Evolutionary conservation across 1,284 basidiomycete species (phyloP), one percentile per base, ranked within the genome.

Genomic region (Sparassis latifolia): DNA sequence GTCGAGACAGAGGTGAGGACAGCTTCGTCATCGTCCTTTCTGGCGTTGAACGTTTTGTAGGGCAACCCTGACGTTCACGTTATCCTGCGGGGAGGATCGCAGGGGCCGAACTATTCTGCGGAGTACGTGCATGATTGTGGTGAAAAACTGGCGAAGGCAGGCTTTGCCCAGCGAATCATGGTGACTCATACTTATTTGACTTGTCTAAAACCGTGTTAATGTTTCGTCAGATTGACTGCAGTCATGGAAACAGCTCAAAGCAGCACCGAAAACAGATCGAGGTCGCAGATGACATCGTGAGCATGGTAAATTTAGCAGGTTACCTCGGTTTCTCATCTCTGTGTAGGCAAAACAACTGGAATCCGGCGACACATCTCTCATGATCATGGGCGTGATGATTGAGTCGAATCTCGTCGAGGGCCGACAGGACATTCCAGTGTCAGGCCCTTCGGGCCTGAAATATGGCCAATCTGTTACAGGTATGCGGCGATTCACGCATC

Each of bases 361-460:
- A 55, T 78, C 76, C 2, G 73, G 75, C 37, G 84, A 91, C 49
- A 92, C 90, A 0, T 76, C 82, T 1, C 65, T 76, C 28, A 79
- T 82, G 64, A 92, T 99, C 66, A 88, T 97, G 79, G 96, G 96
- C 52, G 93, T 97, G 54, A 99, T 99, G 97, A 79, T 98, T 55
- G 97, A 99, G 70, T 92, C 88, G 45, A 96, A 99, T 69, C 77
- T 98, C 52, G 80, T 90, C 44, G 95, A 93, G 64, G 89, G 89
- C 31, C 82, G 89, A 39, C 94, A 97, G 69, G 84, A 91, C 59
- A 89, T 97, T 52, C 87, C 92, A 5, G 63, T 80, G 2, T 79
- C 81, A 39, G 93, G 93, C 2, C 86, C 86, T 1, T 71, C 78
- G 4, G 89, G 81, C 3, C 73, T 97, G 53, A 87, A 82, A 63